Evolutionary conservation across 176 grass and related monocot species (phyloP).

Genomic region (Themeda triandra): DNA sequence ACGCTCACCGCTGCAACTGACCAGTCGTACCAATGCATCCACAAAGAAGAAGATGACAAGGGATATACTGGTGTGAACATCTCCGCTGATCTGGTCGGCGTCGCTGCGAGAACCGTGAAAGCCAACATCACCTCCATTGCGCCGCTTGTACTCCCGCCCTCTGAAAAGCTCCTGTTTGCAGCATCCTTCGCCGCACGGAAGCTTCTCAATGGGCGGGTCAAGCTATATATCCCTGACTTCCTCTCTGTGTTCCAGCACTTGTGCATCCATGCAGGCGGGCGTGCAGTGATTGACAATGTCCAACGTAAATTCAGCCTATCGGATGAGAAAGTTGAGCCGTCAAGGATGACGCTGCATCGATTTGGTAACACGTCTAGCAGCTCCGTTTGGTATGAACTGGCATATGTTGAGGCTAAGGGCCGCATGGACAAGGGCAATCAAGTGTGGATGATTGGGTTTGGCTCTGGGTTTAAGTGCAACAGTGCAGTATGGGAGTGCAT

Average conservation of each 20-base stretch:
- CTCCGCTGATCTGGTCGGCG: not conserved
- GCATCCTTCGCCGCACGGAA: not conserved
- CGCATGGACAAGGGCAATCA: slow-evolving; percentile 13
- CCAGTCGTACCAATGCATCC: not conserved
- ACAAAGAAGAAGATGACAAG: slow-evolving; percentile 12
- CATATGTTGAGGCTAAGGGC: slow-evolving; percentile 1
- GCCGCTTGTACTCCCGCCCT: slow-evolving; percentile 1
- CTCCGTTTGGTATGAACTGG: slow-evolving; percentile 2
- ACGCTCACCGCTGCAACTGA: not conserved
- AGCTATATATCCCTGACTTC: slow-evolving; percentile 40
- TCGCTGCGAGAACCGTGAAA: not conserved
- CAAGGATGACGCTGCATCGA: slow-evolving; percentile 57
- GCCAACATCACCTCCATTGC: no score
- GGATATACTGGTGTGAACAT: not conserved
- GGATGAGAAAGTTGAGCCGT: slow-evolving; percentile 43
- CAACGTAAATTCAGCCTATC: slow-evolving; percentile 38
- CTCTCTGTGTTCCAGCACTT: slow-evolving; percentile 51
- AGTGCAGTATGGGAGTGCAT: slow-evolving; percentile 48
- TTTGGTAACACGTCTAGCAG: slow-evolving; percentile 62
- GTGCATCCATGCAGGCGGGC: slow-evolving; percentile 33
- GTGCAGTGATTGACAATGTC: not conserved
- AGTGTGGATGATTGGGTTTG: slow-evolving; percentile 69
- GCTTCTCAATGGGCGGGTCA: slow-evolving; percentile 6
- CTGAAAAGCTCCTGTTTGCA: slow-evolving; percentile 10
- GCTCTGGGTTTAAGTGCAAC: slow-evolving; percentile 26